A percentile compares a stretch with the other conserved stretches of the same genome.
Evolutionary conservation across 441 rosid genomes (phyloP).

Genomic region (Daphne laureola): DNA sequence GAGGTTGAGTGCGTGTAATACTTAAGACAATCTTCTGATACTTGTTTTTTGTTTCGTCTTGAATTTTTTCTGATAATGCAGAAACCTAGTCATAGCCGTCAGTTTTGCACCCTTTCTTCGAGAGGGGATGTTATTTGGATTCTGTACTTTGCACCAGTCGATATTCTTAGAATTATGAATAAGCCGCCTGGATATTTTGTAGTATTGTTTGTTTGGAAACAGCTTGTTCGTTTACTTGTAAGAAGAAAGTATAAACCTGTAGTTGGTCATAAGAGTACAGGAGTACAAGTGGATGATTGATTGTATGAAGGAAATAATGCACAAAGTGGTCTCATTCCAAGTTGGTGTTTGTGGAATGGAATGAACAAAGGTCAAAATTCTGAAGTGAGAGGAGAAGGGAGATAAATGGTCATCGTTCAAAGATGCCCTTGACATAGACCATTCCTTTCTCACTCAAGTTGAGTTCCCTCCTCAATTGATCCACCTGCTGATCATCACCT

Average conservation of each 20-base stretch:
- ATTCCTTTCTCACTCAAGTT: conserved; percentile 76
- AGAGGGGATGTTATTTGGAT: conserved; percentile 16
- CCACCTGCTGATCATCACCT: conserved; percentile 91
- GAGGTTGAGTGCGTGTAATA: conserved; percentile 11
- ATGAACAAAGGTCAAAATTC: too few species aligned
- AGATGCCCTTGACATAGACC: conserved; percentile 83
- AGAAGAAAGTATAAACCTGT: too few species aligned
- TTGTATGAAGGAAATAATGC: neutral
- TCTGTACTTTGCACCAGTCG: conserved; percentile 16
- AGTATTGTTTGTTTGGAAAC: neutral
- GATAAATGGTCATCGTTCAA: conserved; percentile 53
- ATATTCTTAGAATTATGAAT: conserved; percentile 22
- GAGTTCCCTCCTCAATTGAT: conserved; percentile 80
- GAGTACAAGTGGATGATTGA: too few species aligned
- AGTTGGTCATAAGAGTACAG: too few species aligned
- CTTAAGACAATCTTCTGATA: neutral
- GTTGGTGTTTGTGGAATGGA: neutral
- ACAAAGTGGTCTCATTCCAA: neutral
- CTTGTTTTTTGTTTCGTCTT: conserved; percentile 6
- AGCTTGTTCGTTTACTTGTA: neutral
- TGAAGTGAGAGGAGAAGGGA: too few species aligned
- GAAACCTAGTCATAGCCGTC: conserved; percentile 19
- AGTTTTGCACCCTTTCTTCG: conserved; percentile 11
- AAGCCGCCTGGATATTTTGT: conserved; percentile 20
- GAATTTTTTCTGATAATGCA: conserved; percentile 26